Evolutionary conservation across 2,329 filamentous ascomycete species (phyloP), one percentile per base, ranked within the genome.

Genomic region (Sporothrix inflata): DNA sequence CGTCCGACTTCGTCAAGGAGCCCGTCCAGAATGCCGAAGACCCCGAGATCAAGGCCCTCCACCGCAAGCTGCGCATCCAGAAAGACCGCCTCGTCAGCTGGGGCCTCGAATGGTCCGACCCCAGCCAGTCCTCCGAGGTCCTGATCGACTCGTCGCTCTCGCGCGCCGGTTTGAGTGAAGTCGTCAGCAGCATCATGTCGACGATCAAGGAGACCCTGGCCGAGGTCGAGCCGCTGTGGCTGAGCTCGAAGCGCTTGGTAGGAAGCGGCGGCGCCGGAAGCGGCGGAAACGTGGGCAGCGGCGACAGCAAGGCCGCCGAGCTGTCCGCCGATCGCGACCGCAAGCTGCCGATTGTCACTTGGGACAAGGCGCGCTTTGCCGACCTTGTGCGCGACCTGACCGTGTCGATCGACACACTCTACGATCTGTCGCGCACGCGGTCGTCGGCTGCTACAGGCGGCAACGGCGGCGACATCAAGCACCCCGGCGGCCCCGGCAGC

Each of bases 51-150:
- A 89, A 90, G 77, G 86, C 87, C 19, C 83, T 94, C 42, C 91
- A 94, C 79, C 90, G 91, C 74, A 93, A 93, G 79, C 87, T 94
- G 75, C 88, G 91, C 75, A 94, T 94, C 76, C 92, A 94, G 77
- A 93, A 93, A 79, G 91, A 94, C 82, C 87, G 92, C 19, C 84
- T 94, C 63, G 89, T 93, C 73, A 91, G 89, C 73, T 95, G 92
- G 92, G 92, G 92, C 0, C 83, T 94, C 69, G 91, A 94, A 79
- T 95, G 92, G 92, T 92, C 90, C 71, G 92, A 94, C 79, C 89
- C 90, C 19, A 87, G 85, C 75, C 87, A 90, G 77, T 79, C 79
- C 16, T 77, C 79, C 73, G 79, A 81, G 75, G 87, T 89, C 77
- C 89, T 92, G 79, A 94, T 94, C 74, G 89, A 91, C 77, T 88